Percentiles rank a stretch among this genome's conserved stretches.
Conservation (phyloP, 805 yeast genomes). For the fission yeast (Schizosaccharomyces pombe) region DNA sequence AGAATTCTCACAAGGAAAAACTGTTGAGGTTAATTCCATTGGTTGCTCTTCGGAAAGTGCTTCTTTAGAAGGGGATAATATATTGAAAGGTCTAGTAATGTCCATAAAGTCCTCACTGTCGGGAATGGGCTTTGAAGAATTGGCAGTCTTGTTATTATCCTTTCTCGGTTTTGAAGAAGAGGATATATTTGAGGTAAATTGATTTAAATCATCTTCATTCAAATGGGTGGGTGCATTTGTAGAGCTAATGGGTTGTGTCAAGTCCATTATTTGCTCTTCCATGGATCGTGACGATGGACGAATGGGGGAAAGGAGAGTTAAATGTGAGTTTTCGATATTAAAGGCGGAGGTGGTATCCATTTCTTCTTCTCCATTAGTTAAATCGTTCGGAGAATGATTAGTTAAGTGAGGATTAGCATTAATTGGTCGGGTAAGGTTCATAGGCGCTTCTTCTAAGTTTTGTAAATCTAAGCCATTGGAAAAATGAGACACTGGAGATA, state of each 20-base stretch:
- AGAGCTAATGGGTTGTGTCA: neutral
- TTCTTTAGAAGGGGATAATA: too few relatives aligned
- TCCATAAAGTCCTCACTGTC: neutral
- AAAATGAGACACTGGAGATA: too few relatives aligned
- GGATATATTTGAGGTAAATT: neutral
- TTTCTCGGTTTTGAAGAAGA: neutral
- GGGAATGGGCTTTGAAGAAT: neutral
- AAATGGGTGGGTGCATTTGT: neutral
- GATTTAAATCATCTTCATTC: neutral
- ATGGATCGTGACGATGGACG: neutral
- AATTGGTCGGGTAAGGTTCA: too few relatives aligned
- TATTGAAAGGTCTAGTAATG: slow-evolving; percentile 9
- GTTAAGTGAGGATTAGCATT: too few relatives aligned
- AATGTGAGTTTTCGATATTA: neutral
- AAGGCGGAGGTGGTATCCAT: slow-evolving; percentile 7
- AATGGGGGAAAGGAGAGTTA: neutral
- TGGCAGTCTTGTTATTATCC: neutral
- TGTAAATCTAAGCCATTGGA: too few relatives aligned
- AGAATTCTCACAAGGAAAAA: too few relatives aligned
- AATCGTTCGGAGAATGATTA: too few relatives aligned
- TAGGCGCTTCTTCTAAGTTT: too few relatives aligned
- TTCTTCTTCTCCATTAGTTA: too few relatives aligned
- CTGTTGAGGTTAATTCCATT: too few relatives aligned
- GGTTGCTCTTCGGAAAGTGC: too few relatives aligned
- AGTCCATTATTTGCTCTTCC: neutral